Conservation (phyloP, 2,329 filamentous ascomycete species). For the Ascocoryne sarcoides region DNA sequence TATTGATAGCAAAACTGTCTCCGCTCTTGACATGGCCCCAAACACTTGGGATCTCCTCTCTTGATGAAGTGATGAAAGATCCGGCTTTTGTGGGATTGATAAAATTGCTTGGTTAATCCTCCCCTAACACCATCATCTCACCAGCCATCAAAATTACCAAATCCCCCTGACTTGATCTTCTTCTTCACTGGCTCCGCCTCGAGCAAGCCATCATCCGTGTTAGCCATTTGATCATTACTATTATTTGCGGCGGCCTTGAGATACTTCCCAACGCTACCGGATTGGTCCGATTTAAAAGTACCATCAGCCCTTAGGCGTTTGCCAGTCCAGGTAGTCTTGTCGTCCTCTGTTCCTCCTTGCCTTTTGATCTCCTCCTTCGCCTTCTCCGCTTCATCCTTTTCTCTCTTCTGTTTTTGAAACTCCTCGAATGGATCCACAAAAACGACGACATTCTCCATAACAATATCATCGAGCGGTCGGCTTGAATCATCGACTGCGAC, state of each 20-base stretch:
- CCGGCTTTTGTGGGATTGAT: too few relatives aligned
- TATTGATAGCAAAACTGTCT: too few relatives aligned
- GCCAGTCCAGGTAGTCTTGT: slow-evolving; percentile 90
- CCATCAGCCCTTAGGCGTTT: slow-evolving; percentile 72
- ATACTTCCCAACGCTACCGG: slow-evolving; percentile 66
- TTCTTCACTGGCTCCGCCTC: slow-evolving; percentile 70
- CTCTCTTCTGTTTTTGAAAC: slow-evolving; percentile 67
- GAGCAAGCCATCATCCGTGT: slow-evolving; percentile 45
- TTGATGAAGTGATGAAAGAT: too few relatives aligned
- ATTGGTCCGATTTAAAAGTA: slow-evolving; percentile 37
- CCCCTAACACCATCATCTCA: slow-evolving; percentile 40
- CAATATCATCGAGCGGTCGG: slow-evolving; percentile 66
- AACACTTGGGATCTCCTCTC: too few relatives aligned
- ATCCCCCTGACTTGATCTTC: slow-evolving; percentile 70
- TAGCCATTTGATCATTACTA: slow-evolving; percentile 37
- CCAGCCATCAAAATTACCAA: slow-evolving; percentile 95
- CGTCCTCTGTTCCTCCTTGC: slow-evolving; percentile 72
- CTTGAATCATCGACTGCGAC: slow-evolving; percentile 67
- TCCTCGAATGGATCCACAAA: slow-evolving; percentile 95
- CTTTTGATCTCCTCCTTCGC: slow-evolving; percentile 52
- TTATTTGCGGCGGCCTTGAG: slow-evolving; percentile 50
- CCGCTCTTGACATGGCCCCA: too few relatives aligned
- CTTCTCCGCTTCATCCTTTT: slow-evolving; percentile 49
- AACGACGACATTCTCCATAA: slow-evolving; percentile 74
- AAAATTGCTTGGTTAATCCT: too few relatives aligned